A percentile compares a stretch with the other conserved stretches of the same genome.
phyloP scores from a whole-genome alignment of 371 early-diverging fungal species.

The Lichtheimia ramosa region DNA sequence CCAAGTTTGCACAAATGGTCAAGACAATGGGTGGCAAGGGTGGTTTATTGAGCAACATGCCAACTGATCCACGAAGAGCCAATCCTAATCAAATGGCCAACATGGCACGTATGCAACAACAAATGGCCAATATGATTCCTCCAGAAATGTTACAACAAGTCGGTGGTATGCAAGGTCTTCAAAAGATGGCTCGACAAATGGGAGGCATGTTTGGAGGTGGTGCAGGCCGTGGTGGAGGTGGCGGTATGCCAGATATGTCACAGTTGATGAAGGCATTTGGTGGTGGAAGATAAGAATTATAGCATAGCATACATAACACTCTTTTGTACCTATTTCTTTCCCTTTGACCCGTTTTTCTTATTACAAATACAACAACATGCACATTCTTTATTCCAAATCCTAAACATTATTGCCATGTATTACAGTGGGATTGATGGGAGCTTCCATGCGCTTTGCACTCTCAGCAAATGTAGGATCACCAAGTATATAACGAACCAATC shows the following conservation, averaged over 20 bases:
- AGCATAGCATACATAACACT: not conserved
- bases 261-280: slow-evolving; percentile 69
- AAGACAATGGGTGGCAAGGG: slow-evolving; percentile 97
- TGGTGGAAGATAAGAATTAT: slow-evolving; percentile 23
- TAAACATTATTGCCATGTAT: no score
- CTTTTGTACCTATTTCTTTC: not conserved
- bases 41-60: slow-evolving; percentile 76
- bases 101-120: slow-evolving; percentile 71
- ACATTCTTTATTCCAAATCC: no score
- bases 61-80: slow-evolving; percentile 51
- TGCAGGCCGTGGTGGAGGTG: slow-evolving; percentile 49
- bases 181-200: slow-evolving; percentile 82
- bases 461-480: slow-evolving; percentile 43
- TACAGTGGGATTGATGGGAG: not conserved
- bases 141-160: slow-evolving; percentile 78
- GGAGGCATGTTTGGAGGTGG: slow-evolving; percentile 56
- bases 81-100: slow-evolving; percentile 59
- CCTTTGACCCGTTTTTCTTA: no score
- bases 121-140: slow-evolving; percentile 70
- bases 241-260: slow-evolving; percentile 65
- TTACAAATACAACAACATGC: no score
- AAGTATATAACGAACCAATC: slow-evolving; percentile 35
- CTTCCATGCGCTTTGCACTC: slow-evolving; percentile 27
- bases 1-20: slow-evolving; percentile 88
- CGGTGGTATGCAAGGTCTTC: slow-evolving; percentile 81